Evolutionary conservation across 2,329 filamentous ascomycete genomes (phyloP).

Genomic region (Phyllosticta paracitricarpa): DNA sequence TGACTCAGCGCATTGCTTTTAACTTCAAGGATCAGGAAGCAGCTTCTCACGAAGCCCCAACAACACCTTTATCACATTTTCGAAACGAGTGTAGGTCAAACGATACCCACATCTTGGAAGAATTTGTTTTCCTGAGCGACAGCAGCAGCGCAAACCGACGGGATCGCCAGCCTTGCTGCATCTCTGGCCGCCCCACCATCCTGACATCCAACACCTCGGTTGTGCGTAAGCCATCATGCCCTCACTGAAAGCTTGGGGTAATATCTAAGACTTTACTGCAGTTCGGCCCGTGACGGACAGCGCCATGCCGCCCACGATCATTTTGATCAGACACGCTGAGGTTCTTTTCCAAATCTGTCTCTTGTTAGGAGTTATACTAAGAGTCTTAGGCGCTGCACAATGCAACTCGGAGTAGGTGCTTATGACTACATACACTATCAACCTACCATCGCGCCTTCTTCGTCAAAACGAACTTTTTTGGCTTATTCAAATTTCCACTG

Average conservation of each 20-base stretch:
- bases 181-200: too few species aligned
- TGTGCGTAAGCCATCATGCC: too few species aligned
- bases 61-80: background rate
- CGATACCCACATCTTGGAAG: background rate
- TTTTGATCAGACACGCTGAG: constrained; percentile 37
- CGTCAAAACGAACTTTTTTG: background rate
- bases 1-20: background rate
- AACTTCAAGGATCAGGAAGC: background rate
- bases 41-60: background rate
- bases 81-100: background rate
- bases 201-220: too few species aligned
- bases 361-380: too few species aligned
- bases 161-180: too few species aligned
- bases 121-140: background rate
- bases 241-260: too few species aligned
- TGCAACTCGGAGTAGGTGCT: constrained; percentile 21
- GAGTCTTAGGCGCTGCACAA: constrained; percentile 28
- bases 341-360: constrained; percentile 9
- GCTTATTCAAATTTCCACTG: background rate
- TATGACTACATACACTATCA: background rate
- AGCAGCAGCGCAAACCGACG: background rate
- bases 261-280: too few species aligned
- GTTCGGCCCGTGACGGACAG: background rate
- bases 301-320: constrained; percentile 34
- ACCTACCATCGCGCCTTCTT: background rate